Evolutionary conservation across 106 monocot genomes (phyloP).

Genomic region (Dioscorea alata): DNA sequence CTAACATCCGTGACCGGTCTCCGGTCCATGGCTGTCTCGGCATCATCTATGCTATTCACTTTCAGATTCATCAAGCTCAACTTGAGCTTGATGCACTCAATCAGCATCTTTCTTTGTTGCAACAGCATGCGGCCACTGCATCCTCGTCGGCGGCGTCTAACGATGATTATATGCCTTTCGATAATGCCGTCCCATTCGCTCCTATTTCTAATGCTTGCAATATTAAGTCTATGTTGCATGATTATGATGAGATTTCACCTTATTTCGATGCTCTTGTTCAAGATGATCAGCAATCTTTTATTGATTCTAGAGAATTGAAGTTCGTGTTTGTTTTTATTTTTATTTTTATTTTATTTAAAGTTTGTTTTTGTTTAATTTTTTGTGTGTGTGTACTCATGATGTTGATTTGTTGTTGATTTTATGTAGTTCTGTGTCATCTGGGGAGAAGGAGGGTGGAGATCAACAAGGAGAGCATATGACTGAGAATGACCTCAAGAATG

Average conservation of each 20-base stretch:
- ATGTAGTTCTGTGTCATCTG: neutral
- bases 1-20: slow-evolving; percentile 6
- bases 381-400: too few species aligned
- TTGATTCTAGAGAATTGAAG: slow-evolving; percentile 13
- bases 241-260: slow-evolving; percentile 13
- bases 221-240: neutral
- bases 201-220: neutral
- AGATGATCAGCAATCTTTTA: slow-evolving; percentile 9
- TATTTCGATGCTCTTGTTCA: slow-evolving; percentile 7
- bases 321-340: neutral
- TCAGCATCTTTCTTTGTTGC: neutral
- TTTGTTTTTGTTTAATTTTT: neutral
- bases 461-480: neutral
- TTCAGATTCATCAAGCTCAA: neutral
- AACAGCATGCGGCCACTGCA: neutral
- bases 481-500: slow-evolving; percentile 6
- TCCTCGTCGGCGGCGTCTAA: neutral
- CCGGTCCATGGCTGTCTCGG: slow-evolving; percentile 13
- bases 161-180: neutral
- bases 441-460: too few species aligned
- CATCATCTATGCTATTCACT: neutral
- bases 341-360: neutral
- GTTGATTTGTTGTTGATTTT: neutral
- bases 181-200: neutral
- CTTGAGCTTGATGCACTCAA: neutral